These are phyloP conservation scores for Apophysomyces variabilis DNA, from an alignment of 371 early-diverging fungal genomes.

Conservation along the genomic window DNA sequence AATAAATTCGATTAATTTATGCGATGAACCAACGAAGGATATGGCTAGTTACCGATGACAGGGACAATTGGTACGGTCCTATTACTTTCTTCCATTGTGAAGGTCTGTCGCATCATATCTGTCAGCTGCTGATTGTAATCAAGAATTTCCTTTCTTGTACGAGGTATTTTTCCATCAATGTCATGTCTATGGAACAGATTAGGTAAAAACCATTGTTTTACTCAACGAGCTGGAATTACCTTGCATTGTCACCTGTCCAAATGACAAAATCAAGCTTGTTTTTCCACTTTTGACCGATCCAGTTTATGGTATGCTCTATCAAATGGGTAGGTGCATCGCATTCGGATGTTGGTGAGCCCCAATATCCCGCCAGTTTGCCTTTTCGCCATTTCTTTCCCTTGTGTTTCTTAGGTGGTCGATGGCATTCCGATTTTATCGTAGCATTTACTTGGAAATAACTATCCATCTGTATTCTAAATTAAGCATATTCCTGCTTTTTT, in stretches of 20 bases:
- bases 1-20: not conserved
- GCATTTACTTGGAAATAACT: constrained; percentile 52
- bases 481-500: not conserved
- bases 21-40: not conserved
- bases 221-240: constrained; percentile 34
- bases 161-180: constrained; percentile 61
- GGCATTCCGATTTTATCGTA: constrained; percentile 61
- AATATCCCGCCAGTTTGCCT: constrained; percentile 41
- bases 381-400: constrained; percentile 26
- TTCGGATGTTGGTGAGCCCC: constrained; percentile 63
- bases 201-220: not conserved
- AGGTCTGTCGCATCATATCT: constrained; percentile 20
- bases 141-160: constrained; percentile 60
- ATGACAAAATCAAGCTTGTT: constrained; percentile 71
- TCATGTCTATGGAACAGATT: constrained; percentile 57
- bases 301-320: constrained; percentile 66
- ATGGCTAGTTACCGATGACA: constrained; percentile 35
- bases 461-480: constrained; percentile 41
- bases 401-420: constrained; percentile 40
- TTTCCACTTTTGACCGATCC: constrained; percentile 57
- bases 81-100: constrained; percentile 15
- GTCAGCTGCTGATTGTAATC: constrained; percentile 44
- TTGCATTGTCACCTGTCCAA: constrained; percentile 81
- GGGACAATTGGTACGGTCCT: constrained; percentile 52
- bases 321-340: constrained; percentile 72